These are phyloP conservation scores for Hapsidospora chrysogenum DNA, from an alignment of 495 filamentous ascomycete genomes.

Conservation along the genomic window DNA sequence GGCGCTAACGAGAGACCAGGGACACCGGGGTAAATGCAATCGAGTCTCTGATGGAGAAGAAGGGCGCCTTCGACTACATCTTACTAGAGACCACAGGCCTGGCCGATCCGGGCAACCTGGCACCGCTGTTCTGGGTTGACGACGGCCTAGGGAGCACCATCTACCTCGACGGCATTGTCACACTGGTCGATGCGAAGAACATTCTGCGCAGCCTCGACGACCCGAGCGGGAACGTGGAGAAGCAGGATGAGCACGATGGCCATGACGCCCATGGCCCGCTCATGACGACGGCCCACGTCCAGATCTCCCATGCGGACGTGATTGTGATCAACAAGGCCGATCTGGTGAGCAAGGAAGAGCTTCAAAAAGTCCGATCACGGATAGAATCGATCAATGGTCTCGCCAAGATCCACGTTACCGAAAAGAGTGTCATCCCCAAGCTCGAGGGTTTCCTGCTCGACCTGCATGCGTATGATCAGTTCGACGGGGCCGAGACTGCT, in stretches of 20 bases:
- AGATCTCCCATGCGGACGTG: constrained; percentile 95
- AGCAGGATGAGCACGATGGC: constrained; percentile 34
- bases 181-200: constrained; percentile 89
- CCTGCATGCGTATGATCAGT: constrained; percentile 79
- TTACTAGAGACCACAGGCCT: constrained; percentile 92
- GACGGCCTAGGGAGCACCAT: constrained; percentile 86
- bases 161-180: constrained; percentile 93
- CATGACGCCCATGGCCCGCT: constrained; percentile 39
- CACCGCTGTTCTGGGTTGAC: constrained; percentile 94
- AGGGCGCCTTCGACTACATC: constrained; percentile 93
- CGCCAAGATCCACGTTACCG: constrained; percentile 68
- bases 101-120: constrained; percentile 89
- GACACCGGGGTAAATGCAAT: constrained; percentile 86
- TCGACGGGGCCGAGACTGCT: constrained; percentile 47
- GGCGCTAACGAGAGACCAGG: constrained; percentile 21
- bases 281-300: constrained; percentile 81
- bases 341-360: constrained; percentile 52
- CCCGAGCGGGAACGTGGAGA: constrained; percentile 40
- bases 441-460: constrained; percentile 78
- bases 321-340: constrained; percentile 92
- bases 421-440: constrained; percentile 59
- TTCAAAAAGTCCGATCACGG: constrained; percentile 45
- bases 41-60: constrained; percentile 88
- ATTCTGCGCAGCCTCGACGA: constrained; percentile 69
- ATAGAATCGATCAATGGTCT: constrained; percentile 77